Evolutionary conservation across 805 yeast species (phyloP), one percentile per base, ranked within the genome.

Genomic region (Lachancea thermotolerans): DNA sequence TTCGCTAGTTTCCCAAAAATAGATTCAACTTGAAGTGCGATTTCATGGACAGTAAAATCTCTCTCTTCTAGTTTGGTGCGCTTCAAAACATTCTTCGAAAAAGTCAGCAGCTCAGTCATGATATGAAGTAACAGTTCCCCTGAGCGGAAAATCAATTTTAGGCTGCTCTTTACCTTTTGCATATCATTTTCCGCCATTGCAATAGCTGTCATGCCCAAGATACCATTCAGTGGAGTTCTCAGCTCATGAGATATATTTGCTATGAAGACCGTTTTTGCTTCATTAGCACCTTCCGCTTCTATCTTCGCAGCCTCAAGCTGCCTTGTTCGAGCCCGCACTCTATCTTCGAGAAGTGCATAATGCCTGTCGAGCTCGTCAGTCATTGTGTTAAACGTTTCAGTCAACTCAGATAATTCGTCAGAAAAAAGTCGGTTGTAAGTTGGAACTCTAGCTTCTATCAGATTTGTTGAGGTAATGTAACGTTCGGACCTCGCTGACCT

Each of bases 171-270:
- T 11, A 89, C 80, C 52, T 81, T 79, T 11, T 70, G 64, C 4
- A 73, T 72, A 53, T 86, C 91, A 27, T 71, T 72, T 60, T 93
- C 98, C 16, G 85, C 93, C 85, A 89, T 80, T 5, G 96, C 90
- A 46, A 91, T 84, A 2, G 95, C 85, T 0, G 97, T 86, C 90
- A 91, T 86, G 51, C 98, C 98, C 44, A 93, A 69, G 35, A 93
- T 93, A 60, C 99, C 99, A 63, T 93, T 93, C 50, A 93, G 70
- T 1, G 99, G 99, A 0, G 98, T 93, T 55, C 98, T 77, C 58
- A 93, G 72, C 68, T 93, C 99, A 63, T 88, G 96, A 0, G 96
- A 86, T 14, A 88, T 89, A 54, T 90, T 86, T 2, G 96, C 96
- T 56, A 88, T 82, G 60, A 88, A 88, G 6, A 87, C 89, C 6